A percentile compares a stretch with the other conserved stretches of the same genome.
phyloP scores from a whole-genome alignment of 306 rosid species.

The Neltuma alba region DNA sequence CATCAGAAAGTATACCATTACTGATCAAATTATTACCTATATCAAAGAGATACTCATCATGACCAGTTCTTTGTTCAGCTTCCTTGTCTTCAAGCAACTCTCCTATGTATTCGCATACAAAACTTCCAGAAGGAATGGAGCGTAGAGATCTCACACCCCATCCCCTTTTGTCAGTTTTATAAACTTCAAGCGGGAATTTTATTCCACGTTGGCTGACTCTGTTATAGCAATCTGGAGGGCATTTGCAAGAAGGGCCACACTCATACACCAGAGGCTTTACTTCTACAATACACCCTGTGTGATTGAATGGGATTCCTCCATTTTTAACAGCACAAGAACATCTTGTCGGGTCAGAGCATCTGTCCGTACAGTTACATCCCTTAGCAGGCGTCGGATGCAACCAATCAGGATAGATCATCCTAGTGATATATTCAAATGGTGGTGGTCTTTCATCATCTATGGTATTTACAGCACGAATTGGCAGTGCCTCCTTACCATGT shows the following conservation, averaged over 20 bases:
- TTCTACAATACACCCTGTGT: slow-evolving; percentile 60
- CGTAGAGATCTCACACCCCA: slow-evolving; percentile 81
- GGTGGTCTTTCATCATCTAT: slow-evolving; percentile 57
- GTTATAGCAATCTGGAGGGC: slow-evolving; percentile 60
- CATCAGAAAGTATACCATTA: slow-evolving; percentile 47
- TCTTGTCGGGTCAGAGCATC: slow-evolving; percentile 54
- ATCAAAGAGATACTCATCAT: slow-evolving; percentile 69
- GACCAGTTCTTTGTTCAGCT: slow-evolving; percentile 56
- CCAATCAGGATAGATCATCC: slow-evolving; percentile 64
- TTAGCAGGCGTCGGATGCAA: slow-evolving; percentile 41
- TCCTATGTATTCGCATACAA: slow-evolving; percentile 73
- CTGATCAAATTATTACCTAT: slow-evolving; percentile 51
- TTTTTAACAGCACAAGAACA: slow-evolving; percentile 62
- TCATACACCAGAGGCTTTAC: slow-evolving; percentile 62
- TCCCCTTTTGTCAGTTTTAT: slow-evolving; percentile 61
- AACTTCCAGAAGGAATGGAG: slow-evolving; percentile 73
- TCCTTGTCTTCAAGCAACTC: slow-evolving; percentile 66
- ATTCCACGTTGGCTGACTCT: slow-evolving; percentile 70
- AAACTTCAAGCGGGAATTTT: slow-evolving; percentile 62
- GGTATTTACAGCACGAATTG: slow-evolving; percentile 55
- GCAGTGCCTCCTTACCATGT: slow-evolving; percentile 56
- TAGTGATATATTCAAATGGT: slow-evolving; percentile 47
- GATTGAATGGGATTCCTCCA: slow-evolving; percentile 63
- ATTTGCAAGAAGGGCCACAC: slow-evolving; percentile 75
- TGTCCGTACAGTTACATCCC: slow-evolving; percentile 58